Conservation (phyloP, 2,329 filamentous ascomycete genomes). For the Fusarium nematophilum region DNA sequence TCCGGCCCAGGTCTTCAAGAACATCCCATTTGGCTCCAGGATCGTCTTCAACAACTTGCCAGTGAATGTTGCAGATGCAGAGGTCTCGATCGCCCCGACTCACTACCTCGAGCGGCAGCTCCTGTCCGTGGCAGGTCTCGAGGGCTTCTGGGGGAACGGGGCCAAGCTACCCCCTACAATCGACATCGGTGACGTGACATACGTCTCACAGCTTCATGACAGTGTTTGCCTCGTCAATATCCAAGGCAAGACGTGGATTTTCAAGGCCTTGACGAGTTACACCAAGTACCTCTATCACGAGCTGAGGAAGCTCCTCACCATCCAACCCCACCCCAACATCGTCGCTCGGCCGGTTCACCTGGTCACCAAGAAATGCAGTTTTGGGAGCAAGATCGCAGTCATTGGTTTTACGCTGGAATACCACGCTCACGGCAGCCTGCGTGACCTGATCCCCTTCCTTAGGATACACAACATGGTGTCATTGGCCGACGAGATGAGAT, state of each 20-base stretch:
- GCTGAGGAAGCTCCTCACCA: conserved; percentile 64
- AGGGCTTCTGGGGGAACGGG: conserved; percentile 56
- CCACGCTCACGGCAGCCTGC: conserved; percentile 64
- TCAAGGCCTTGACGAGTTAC: conserved; percentile 69
- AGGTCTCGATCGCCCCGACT: conserved; percentile 60
- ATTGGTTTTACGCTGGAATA: conserved; percentile 68
- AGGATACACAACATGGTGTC: conserved; percentile 58
- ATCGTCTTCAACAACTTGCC: conserved; percentile 66
- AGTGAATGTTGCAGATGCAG: conserved; percentile 57
- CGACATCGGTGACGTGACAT: conserved; percentile 61
- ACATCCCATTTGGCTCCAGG: conserved; percentile 66
- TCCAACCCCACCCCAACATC: conserved; percentile 64
- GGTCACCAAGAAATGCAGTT: conserved; percentile 65
- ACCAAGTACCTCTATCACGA: conserved; percentile 72
- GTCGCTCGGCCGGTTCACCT: conserved; percentile 64
- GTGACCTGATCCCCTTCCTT: conserved; percentile 65
- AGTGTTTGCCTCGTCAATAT: conserved; percentile 67
- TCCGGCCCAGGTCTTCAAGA: conserved; percentile 52
- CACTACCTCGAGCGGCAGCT: conserved; percentile 66
- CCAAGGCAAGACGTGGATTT: conserved; percentile 57
- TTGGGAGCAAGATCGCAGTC: conserved; percentile 66
- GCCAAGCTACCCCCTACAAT: conserved; percentile 58
- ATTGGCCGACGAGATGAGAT: conserved; percentile 60
- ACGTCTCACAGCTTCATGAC: conserved; percentile 67
- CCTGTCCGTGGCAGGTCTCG: conserved; percentile 56